phyloP scores from a whole-genome alignment of 371 early-diverging fungal species.

The Chytridium lagenaria region DNA sequence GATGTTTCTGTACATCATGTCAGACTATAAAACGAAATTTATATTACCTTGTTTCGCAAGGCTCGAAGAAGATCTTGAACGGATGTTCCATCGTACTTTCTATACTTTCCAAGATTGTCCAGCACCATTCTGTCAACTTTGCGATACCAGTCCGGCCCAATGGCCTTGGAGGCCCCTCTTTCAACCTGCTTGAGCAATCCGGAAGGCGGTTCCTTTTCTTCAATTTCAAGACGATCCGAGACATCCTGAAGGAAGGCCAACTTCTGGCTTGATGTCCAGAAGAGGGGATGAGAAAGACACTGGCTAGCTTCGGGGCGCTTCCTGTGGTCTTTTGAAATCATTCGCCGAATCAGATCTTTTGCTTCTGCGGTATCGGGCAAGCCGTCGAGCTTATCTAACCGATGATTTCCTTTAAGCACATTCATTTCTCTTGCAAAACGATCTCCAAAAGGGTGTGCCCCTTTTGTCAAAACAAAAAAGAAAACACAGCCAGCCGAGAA shows the following conservation, averaged over 20 bases:
- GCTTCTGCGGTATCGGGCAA: conserved; percentile 81
- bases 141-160: conserved; percentile 83
- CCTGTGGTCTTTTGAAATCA: conserved; percentile 80
- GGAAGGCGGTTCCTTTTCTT: conserved; percentile 73
- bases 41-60: conserved; percentile 93
- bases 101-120: conserved; percentile 83
- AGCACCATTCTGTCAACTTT: conserved; percentile 79
- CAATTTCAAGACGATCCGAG: conserved; percentile 91
- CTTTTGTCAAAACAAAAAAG: conserved; percentile 86
- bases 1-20: conserved; percentile 73
- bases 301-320: conserved; percentile 77
- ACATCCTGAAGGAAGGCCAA: conserved; percentile 92
- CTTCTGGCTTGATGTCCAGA: conserved; percentile 85
- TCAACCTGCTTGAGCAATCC: conserved; percentile 71
- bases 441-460: conserved; percentile 96
- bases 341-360: conserved; percentile 84
- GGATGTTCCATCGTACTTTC: conserved; percentile 87
- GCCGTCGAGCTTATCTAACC: conserved; percentile 72
- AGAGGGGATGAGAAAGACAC: conserved; percentile 90
- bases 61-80: conserved; percentile 90
- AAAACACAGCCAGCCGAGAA: conserved; percentile 96
- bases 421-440: conserved; percentile 85
- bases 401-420: conserved; percentile 75
- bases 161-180: conserved; percentile 61
- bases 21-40: conserved; percentile 30